Base-by-base conservation (phyloP, 176 grass and related monocot genomes). In the Cenchrus americanus region DNA sequence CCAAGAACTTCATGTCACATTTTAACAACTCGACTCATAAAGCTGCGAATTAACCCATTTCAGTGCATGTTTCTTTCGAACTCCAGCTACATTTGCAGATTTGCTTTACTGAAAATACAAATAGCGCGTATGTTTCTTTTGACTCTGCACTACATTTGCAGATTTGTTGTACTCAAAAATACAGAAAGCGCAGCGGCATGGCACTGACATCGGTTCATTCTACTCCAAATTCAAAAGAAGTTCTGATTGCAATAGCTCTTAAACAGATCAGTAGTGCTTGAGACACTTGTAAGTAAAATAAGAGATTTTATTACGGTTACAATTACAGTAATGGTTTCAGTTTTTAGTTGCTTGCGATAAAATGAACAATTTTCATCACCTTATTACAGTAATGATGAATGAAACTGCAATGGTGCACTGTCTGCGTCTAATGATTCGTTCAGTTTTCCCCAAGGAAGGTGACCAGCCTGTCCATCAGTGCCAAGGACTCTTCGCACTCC, bases 391-490 rank as follows among this genome's bases (percentile, higher is more conserved):
- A 37, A 37, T 3, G 34, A 37, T 37, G 71, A 59, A 12, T 59
- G 30, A 58, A 57, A 21, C 37, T 37, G 50, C 10, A 14, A 7
- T 23, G 18, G n/a, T 7, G 24, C 27, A 22, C 73, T 9, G 43
- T 9, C 7, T 1, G 6, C 32, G 1, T 22, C 24, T 24, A 19
- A 61, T 46, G 19, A 85, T 64, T 89, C 73, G 22, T 60, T 60
- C 57, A 81, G 17, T 40, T 17, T 43, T 59, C 21, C 22, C 23
- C 19, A n/a, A 89, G 50, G 78, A 91, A 87, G 6, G 78, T 40
- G n/a, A 77, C 68, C 18, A 88, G 14, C 34, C 43, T 13, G 34
- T 92, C 21, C 92, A 92, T 86, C 21, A 88, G 79, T 54, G 70
- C 52, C 73, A 80, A 27, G 1, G 87, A 86, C 64, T 84, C 82